Evolutionary conservation across 75 land plant species (phyloP).

Genomic region (Sequoiadendron giganteum): DNA sequence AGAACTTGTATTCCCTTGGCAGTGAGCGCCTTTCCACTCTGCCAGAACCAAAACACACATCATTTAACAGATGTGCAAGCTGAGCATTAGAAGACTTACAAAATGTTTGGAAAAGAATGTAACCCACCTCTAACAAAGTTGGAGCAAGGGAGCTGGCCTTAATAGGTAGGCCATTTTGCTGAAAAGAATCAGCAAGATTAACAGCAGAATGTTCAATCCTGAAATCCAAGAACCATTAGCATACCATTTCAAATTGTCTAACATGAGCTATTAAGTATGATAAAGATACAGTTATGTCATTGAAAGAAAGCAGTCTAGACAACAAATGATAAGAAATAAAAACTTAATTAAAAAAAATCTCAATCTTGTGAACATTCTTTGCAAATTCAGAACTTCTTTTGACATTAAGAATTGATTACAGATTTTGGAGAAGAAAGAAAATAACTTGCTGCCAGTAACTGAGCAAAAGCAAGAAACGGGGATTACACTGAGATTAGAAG

Average conservation of each 20-base stretch:
- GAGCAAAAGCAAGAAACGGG: not conserved
- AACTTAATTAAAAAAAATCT: not conserved
- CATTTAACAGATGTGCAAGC: constrained; percentile 1
- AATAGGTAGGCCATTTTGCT: constrained; percentile 44
- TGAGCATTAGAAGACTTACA: not conserved
- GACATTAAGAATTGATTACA: not conserved
- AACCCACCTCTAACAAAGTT: constrained; percentile 69
- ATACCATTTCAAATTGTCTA: not conserved
- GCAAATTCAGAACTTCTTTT: not conserved
- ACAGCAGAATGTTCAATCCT: constrained; percentile 86
- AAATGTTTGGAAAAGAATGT: not conserved
- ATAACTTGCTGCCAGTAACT: not conserved
- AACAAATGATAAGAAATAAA: not conserved
- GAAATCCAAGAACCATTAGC: constrained; percentile 7
- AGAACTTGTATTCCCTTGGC: constrained; percentile 91
- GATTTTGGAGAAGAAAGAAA: not conserved
- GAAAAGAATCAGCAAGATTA: constrained; percentile 65
- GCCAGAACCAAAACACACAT: constrained; percentile 3
- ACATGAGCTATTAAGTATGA: not conserved
- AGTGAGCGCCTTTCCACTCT: constrained; percentile 93
- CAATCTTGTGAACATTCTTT: not conserved
- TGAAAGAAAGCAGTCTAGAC: not conserved
- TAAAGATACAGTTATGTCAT: not conserved
- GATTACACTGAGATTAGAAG: not conserved
- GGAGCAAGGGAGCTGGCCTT: constrained; percentile 70